Conservation (phyloP, 2,329 filamentous ascomycete genomes). For the Hymenoscyphus fructigenus region DNA sequence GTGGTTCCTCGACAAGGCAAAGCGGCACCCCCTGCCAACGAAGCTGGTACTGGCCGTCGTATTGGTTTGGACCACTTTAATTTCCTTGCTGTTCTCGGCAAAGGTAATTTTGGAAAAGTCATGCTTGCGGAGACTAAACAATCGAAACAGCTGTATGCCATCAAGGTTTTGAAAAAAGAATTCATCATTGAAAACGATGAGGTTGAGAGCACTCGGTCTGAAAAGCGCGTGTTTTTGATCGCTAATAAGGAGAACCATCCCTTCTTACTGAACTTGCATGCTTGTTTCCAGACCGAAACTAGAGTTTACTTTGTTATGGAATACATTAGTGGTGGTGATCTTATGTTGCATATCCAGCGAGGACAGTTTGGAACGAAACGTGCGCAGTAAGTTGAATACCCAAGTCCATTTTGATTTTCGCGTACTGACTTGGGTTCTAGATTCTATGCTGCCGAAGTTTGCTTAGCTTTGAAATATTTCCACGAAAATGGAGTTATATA, state of each 20-base stretch:
- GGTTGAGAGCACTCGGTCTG: slow-evolving; percentile 94
- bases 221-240: slow-evolving; percentile 95
- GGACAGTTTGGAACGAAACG: slow-evolving; percentile 94
- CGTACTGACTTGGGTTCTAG: slow-evolving; percentile 45
- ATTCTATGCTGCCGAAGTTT: slow-evolving; percentile 97
- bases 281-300: slow-evolving; percentile 98
- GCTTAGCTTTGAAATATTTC: slow-evolving; percentile 96
- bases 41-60: slow-evolving; percentile 72
- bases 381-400: slow-evolving; percentile 68
- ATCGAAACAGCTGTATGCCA: slow-evolving; percentile 88
- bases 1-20: slow-evolving; percentile 44
- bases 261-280: slow-evolving; percentile 91
- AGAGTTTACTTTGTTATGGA: slow-evolving; percentile 99
- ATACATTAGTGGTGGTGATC: slow-evolving; percentile 95
- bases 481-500: slow-evolving; percentile 99
- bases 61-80: slow-evolving; percentile 99
- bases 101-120: slow-evolving; percentile 99
- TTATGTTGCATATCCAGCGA: slow-evolving; percentile 98
- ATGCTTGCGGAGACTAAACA: slow-evolving; percentile 98
- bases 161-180: slow-evolving; percentile 99
- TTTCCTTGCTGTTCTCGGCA: slow-evolving; percentile 95
- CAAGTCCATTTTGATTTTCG: slow-evolving; percentile 27
- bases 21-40: slow-evolving; percentile 67
- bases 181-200: slow-evolving; percentile 99
- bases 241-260: slow-evolving; percentile 97